These are phyloP conservation scores for Zygosaccharomyces sapae DNA, from an alignment of 1,139 yeast species.

Conservation along the genomic window DNA sequence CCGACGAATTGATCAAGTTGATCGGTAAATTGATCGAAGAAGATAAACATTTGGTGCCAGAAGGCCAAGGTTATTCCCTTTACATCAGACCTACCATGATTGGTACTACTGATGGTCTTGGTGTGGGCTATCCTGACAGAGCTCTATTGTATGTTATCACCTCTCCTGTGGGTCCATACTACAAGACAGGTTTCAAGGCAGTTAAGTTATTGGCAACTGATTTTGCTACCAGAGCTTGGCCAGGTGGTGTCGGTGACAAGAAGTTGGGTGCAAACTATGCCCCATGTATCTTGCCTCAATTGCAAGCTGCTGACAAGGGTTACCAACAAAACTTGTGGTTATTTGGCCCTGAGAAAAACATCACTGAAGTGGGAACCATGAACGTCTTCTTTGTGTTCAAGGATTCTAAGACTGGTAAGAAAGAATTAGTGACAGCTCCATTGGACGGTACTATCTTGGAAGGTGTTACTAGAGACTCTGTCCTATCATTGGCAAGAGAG, in stretches of 20 bases:
- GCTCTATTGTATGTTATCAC: constrained; percentile 83
- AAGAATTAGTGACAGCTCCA: constrained; percentile 94
- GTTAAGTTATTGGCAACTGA: constrained; percentile 91
- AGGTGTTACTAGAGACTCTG: constrained; percentile 94
- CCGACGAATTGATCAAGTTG: constrained; percentile 67
- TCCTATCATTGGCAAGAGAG: constrained; percentile 69
- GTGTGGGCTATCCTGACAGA: constrained; percentile 73
- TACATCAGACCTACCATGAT: constrained; percentile 92
- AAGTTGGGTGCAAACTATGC: constrained; percentile 98
- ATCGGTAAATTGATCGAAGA: constrained; percentile 68
- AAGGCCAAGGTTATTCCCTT: constrained; percentile 80
- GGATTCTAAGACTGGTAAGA: constrained; percentile 64
- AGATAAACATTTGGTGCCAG: constrained; percentile 77
- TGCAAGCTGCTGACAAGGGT: constrained; percentile 81
- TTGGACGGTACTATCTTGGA: constrained; percentile 94
- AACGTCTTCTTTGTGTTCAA: constrained; percentile 86
- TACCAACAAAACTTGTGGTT: constrained; percentile 95
- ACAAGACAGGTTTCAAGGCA: constrained; percentile 90
- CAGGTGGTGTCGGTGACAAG: constrained; percentile 95
- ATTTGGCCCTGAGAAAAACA: constrained; percentile 81
- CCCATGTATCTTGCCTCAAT: constrained; percentile 86
- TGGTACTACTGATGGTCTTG: constrained; percentile 83
- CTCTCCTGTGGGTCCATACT: constrained; percentile 92
- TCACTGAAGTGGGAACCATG: constrained; percentile 98
- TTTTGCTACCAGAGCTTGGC: constrained; percentile 98